Conservation (phyloP, 495 filamentous ascomycete species). For the Hyaloscypha hepaticicola region DNA sequence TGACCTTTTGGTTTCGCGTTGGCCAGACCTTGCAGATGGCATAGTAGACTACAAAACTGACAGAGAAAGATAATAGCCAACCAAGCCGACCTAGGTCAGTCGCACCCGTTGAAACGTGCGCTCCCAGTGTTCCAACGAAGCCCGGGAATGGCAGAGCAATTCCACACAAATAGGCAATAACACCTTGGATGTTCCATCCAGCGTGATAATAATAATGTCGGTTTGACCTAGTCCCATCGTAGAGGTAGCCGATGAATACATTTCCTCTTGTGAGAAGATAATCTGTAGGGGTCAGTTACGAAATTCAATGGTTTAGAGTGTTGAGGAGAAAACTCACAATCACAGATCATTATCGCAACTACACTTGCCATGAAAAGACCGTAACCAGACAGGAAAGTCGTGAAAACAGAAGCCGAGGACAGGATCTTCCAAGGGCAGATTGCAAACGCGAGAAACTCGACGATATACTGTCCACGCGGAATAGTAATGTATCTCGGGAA, state of each 20-base stretch:
- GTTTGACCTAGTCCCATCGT: slow-evolving; percentile 34
- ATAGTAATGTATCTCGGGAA: slow-evolving; percentile 40
- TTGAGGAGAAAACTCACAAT: slow-evolving; percentile 28
- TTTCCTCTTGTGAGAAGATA: slow-evolving; percentile 37
- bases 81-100: slow-evolving; percentile 39
- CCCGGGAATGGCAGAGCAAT: slow-evolving; percentile 36
- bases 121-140: slow-evolving; percentile 37
- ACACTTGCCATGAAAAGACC: slow-evolving; percentile 41
- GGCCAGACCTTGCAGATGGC: slow-evolving; percentile 42
- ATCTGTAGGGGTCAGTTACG: slow-evolving; percentile 23
- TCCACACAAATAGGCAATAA: slow-evolving; percentile 34
- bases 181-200: slow-evolving; percentile 36
- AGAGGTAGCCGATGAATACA: slow-evolving; percentile 37
- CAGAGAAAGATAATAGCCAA: slow-evolving; percentile 42
- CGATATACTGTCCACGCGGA: slow-evolving; percentile 39
- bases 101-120: slow-evolving; percentile 34
- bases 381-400: slow-evolving; percentile 36
- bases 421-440: slow-evolving; percentile 39
- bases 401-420: slow-evolving; percentile 33
- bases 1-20: slow-evolving; percentile 37
- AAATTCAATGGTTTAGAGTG: not conserved
- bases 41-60: slow-evolving; percentile 40
- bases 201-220: slow-evolving; percentile 35
- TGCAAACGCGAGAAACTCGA: slow-evolving; percentile 35
- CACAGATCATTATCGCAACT: slow-evolving; percentile 36